Conservation (phyloP, 805 yeast genomes). For the Sugiyamaella americana region DNA sequence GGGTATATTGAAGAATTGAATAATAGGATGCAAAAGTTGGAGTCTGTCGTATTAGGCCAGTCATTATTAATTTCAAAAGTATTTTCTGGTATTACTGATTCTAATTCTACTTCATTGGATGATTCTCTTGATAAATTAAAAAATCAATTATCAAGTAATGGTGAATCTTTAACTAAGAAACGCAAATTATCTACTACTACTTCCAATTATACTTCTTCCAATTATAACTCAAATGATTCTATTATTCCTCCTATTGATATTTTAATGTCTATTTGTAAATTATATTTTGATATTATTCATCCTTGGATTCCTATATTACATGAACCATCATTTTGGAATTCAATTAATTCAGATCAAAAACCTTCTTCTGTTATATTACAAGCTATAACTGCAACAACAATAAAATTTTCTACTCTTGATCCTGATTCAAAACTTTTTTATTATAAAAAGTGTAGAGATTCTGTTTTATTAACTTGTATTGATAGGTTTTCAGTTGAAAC, state of each 20-base stretch:
- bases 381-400: conserved; percentile 14
- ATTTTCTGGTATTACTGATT: neutral
- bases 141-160: neutral
- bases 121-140: neutral
- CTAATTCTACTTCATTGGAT: neutral
- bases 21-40: conserved; percentile 11
- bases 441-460: conserved; percentile 11
- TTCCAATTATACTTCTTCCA: neutral
- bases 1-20: conserved; percentile 8
- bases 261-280: conserved; percentile 1
- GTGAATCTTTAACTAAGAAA: neutral
- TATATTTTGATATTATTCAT: conserved; percentile 14
- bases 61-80: conserved; percentile 8
- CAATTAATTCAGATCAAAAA: neutral
- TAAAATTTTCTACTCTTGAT: conserved; percentile 8
- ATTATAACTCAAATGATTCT: neutral
- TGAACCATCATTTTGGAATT: conserved; percentile 6
- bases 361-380: conserved; percentile 8
- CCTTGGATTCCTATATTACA: conserved; percentile 20
- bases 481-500: conserved; percentile 17
- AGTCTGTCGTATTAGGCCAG: conserved; percentile 13
- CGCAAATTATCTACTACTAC: neutral
- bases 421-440: conserved; percentile 3
- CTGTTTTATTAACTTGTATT: conserved; percentile 12
- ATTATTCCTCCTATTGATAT: conserved; percentile 12